Evolutionary conservation across 257 asterid genomes (phyloP).

Genomic region (Solanum virginianum): DNA sequence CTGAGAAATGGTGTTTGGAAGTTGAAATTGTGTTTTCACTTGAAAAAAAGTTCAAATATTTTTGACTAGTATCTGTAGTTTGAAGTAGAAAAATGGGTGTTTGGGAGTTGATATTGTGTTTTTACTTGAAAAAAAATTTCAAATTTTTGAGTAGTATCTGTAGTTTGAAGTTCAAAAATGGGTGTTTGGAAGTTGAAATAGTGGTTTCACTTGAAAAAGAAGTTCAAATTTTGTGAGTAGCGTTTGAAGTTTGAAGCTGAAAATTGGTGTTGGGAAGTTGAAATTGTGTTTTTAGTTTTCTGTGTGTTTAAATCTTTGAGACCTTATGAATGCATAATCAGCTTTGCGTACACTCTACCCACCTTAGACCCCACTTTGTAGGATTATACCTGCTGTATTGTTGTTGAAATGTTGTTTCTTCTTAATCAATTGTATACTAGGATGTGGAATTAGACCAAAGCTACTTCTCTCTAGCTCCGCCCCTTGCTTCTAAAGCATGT

Average conservation of each 20-base stretch:
- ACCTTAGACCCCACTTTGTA: background rate
- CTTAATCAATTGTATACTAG: background rate
- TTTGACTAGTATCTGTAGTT: background rate
- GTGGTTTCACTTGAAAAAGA: background rate
- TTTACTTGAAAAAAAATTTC: too few relatives aligned
- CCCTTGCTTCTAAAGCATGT: background rate
- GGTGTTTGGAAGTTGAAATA: background rate
- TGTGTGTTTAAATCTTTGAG: background rate
- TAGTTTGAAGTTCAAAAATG: too few relatives aligned
- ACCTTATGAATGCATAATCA: background rate
- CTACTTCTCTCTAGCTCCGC: background rate
- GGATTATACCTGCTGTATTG: background rate
- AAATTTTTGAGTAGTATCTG: too few relatives aligned
- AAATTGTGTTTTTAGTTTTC: background rate
- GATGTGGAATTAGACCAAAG: background rate
- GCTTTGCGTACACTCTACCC: background rate
- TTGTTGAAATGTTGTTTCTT: background rate
- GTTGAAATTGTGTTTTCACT: background rate
- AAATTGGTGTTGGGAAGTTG: background rate
- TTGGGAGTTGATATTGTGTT: too few relatives aligned
- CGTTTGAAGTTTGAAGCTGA: background rate
- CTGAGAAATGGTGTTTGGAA: background rate
- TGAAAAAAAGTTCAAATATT: background rate
- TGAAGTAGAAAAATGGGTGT: background rate
- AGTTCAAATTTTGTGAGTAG: background rate